Base-by-base conservation (phyloP, 2,329 filamentous ascomycete species). In the Podosphaera fusca region DNA sequence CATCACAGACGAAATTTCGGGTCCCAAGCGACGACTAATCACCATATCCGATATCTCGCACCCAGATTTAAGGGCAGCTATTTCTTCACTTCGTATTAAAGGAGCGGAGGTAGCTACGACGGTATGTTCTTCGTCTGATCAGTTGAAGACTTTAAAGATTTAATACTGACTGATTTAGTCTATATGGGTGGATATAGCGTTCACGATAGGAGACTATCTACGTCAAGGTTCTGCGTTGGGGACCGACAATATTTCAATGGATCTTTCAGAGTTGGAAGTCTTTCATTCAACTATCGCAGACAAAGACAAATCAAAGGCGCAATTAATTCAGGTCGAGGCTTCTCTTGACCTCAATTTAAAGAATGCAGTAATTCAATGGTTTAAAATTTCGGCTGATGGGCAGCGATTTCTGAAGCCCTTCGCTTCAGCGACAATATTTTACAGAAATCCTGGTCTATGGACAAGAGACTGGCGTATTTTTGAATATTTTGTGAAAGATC, bases 121-220 rank as follows among this genome's bases (percentile, higher is more conserved):
- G 56, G 71, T 74, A 68, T 67, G 70, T 66, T 45, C 62, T 7
- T 64, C 52, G 12, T 9, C 8, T 40, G 9, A 40, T 9, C n/a
- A 10, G 4, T 30, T 33, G n/a, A n/a, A 1, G 3, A 36, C 55
- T 51, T 46, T 10, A 52, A 55, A 45, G 12, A 46, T 36, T 40
- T 8, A n/a, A 30, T 40, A 12, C 58, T 12, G 42, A 30, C 29
- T 54, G 21, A 34, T 55, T 35, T 59, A 65, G 52, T 70, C 70
- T 1, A 63, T 82, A n/a, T 80, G 80, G 60, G 77, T 74, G 5
- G 78, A 81, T 61, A 78, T 81, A 68, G 76, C 76, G 4, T 71
- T 79, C 67, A 79, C 77, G 14, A 67, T 80, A 29, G 73, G 73
- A 50, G 73, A 76, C 60, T 78, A 81, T 62, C 69, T 80, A 12